Conservation (phyloP, 164 flowering plant genomes). For the Tetracentron sinense region DNA sequence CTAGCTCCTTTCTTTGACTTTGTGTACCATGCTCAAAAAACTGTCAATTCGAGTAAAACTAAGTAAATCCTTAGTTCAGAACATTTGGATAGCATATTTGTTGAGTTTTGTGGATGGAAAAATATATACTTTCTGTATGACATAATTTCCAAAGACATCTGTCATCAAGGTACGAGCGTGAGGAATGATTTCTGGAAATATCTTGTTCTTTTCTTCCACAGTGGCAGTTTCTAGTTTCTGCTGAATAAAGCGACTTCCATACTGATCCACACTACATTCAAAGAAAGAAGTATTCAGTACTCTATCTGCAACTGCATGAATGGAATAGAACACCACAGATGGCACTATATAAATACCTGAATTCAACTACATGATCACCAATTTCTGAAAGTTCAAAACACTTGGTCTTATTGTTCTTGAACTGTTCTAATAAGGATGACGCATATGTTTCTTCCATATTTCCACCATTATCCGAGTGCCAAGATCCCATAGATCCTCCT, state of each 20-base stretch:
- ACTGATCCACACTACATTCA: conserved; percentile 74
- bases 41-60: conserved; percentile 34
- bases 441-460: conserved; percentile 36
- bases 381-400: conserved; percentile 79
- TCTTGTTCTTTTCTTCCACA: conserved; percentile 32
- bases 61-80: conserved; percentile 6
- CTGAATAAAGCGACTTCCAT: conserved; percentile 70
- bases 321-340: conserved; percentile 8
- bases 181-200: conserved; percentile 36
- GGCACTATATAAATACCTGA: conserved; percentile 50
- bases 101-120: conserved; percentile 4
- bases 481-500: conserved; percentile 38
- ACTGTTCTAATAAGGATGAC: conserved; percentile 65
- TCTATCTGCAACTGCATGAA: background rate
- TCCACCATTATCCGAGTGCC: conserved; percentile 42
- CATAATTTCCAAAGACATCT: conserved; percentile 54
- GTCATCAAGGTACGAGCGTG: conserved; percentile 39
- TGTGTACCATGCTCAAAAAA: conserved; percentile 88
- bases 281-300: conserved; percentile 5
- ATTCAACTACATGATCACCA: conserved; percentile 75
- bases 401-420: conserved; percentile 68
- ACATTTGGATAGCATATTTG: background rate
- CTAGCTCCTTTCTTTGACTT: conserved; percentile 70
- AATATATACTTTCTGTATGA: conserved; percentile 76
- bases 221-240: conserved; percentile 43